Percentiles rank a stretch among this genome's conserved stretches.
Evolutionary conservation across 352 stramenopile species (phyloP).

Genomic region (Blastocystis sp.): DNA sequence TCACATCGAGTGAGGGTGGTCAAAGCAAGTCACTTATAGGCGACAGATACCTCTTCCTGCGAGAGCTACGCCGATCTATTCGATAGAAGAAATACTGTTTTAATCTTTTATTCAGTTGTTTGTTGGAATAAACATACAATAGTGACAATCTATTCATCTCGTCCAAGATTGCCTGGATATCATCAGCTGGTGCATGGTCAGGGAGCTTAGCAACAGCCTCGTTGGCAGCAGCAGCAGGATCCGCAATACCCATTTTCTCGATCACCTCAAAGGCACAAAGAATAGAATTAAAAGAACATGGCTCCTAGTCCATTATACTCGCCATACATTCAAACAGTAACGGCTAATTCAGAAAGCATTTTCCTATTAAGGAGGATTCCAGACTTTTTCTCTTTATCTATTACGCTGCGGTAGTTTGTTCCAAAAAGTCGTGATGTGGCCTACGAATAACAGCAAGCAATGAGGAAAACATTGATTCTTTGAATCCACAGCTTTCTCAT

Average conservation of each 20-base stretch:
- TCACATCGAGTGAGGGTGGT: neutral
- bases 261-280: conserved; percentile 11
- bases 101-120: conserved; percentile 42
- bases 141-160: conserved; percentile 48
- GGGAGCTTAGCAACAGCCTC: neutral
- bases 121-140: conserved; percentile 41
- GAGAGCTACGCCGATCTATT: neutral
- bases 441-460: neutral
- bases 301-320: neutral
- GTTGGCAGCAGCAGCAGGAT: neutral
- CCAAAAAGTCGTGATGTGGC: conserved; percentile 32
- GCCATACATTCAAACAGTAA: neutral
- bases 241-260: conserved; percentile 1
- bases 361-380: conserved; percentile 55
- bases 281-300: conserved; percentile 52
- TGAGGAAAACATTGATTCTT: conserved; percentile 22
- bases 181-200: neutral
- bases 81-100: neutral
- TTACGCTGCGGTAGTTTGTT: conserved; percentile 28
- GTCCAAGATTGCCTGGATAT: neutral
- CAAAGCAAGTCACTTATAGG: neutral
- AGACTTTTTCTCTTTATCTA: conserved; percentile 13
- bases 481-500: conserved; percentile 59
- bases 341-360: conserved; percentile 46
- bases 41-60: neutral